Evolutionary conservation across 2,329 filamentous ascomycete species (phyloP), one percentile per base, ranked within the genome.

Genomic region (Botrytis squamosa): DNA sequence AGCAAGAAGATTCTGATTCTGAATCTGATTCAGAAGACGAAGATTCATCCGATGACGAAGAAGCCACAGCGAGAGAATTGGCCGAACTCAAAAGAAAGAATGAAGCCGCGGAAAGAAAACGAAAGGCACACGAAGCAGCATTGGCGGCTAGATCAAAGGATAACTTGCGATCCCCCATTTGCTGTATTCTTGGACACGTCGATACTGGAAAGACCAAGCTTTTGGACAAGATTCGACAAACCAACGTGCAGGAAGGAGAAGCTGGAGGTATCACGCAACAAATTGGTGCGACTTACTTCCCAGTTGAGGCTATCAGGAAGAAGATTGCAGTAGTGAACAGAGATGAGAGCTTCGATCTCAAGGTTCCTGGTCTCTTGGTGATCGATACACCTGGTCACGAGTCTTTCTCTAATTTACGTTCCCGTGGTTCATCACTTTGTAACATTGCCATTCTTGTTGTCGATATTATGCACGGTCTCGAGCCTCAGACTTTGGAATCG

Each of bases 171-270:
- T 98, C 96, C 59, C 96, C 96, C 71, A 99, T 99, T 84, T 98
- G 96, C 88, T 98, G 95, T 92, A 99, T 99, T 88, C 90, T 99
- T 77, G 96, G 96, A 80, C 96, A 99, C 89, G 96, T 99, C 89
- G 96, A 99, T 91, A 99, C 97, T 64, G 96, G 96, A 83, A 99
- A 99, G 87, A 99, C 96, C n/a, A 99, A 98, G 86, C 87, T 99
- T 76, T 88, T 99, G 74, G 96, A 99, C 87, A 99, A 99, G 86
- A 93, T 99, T 81, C 93, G 96, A 81, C 94, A 98, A 84, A 98
- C 96, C 74, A 98, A 99, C 82, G 96, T 99, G 52, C 97, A 99
- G 82, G 96, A 98, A 85, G 96, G 96, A 80, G 96, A 99, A 89
- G 97, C 96, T 59, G 97, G 96, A 87, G 96, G 96, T 91, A 99